Percentiles rank a stretch among this genome's conserved stretches.
These are phyloP conservation scores for Aspergillus tanneri DNA, from an alignment of 2,329 filamentous ascomycete species.

Conservation along the genomic window DNA sequence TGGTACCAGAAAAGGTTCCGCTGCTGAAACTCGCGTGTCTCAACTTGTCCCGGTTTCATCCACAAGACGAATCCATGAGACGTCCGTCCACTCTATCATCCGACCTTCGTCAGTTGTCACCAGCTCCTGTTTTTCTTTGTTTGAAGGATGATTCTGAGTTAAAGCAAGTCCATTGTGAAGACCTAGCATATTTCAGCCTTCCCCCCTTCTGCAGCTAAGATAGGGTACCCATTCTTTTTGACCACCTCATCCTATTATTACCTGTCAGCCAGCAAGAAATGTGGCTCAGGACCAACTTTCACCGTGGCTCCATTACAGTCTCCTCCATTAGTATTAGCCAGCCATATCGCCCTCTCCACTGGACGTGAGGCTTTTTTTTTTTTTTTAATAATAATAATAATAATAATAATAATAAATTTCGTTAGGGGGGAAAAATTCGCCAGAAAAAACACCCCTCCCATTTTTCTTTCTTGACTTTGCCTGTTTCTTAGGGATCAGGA, in stretches of 20 bases:
- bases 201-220: background rate
- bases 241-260: background rate
- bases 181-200: background rate
- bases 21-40: too few species aligned
- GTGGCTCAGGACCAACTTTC: slow-evolving; percentile 12
- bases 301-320: slow-evolving; percentile 14
- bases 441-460: background rate
- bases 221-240: background rate
- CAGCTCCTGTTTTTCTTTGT: background rate
- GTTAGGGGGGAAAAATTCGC: too few species aligned
- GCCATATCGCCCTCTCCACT: slow-evolving; percentile 12
- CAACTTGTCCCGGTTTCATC: slow-evolving; percentile 1
- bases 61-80: background rate
- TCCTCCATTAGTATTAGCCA: slow-evolving; percentile 20
- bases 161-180: background rate
- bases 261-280: slow-evolving; percentile 5
- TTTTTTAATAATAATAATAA: too few species aligned
- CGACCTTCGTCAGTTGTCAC: slow-evolving; percentile 1
- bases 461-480: background rate
- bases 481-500: slow-evolving; percentile 1
- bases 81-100: background rate
- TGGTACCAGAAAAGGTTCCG: background rate
- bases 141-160: too few species aligned
- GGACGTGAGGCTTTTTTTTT: slow-evolving; percentile 12
- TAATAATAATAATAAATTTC: too few species aligned